A percentile compares a stretch with the other conserved stretches of the same genome.
Evolutionary conservation across 2,329 filamentous ascomycete genomes (phyloP).

Genomic region (Neonectria ditissima): DNA sequence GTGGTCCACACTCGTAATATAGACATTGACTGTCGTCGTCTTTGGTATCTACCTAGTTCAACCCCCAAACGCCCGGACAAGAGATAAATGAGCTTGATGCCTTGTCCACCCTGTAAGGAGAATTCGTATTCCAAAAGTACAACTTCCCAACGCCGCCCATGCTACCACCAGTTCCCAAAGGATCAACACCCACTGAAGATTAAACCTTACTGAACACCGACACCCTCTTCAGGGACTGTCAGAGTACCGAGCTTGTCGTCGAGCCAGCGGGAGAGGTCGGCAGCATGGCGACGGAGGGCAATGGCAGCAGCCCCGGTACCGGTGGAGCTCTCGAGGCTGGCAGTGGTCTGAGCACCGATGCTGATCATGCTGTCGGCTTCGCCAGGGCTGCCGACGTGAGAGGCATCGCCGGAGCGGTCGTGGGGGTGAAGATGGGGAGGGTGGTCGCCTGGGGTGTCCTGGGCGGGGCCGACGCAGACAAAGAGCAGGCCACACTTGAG

Average conservation of each 20-base stretch:
- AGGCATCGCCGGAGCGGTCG: conserved; percentile 46
- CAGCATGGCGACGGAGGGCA: conserved; percentile 66
- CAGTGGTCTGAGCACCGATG: conserved; percentile 58
- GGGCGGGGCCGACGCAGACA: conserved; percentile 66
- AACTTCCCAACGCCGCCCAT: conserved; percentile 42
- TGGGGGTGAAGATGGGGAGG: conserved; percentile 31
- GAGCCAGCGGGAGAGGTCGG: conserved; percentile 69
- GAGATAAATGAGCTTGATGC: conserved; percentile 17
- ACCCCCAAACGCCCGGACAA: conserved; percentile 39
- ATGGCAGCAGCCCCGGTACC: conserved; percentile 61
- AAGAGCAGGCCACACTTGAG: conserved; percentile 71
- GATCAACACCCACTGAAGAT: background rate
- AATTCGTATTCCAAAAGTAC: conserved; percentile 28
- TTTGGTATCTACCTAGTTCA: conserved; percentile 40
- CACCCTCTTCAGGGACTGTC: conserved; percentile 64
- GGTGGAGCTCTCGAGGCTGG: conserved; percentile 53
- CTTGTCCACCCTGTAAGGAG: conserved; percentile 20
- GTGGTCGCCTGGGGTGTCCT: conserved; percentile 39
- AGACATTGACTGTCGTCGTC: conserved; percentile 29
- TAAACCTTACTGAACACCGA: conserved; percentile 50
- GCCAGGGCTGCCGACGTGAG: conserved; percentile 54
- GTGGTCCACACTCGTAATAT: conserved; percentile 27
- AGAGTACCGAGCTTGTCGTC: conserved; percentile 69
- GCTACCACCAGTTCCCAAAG: conserved; percentile 27
- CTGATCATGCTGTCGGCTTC: conserved; percentile 62